Conservation (phyloP, 352 stramenopile genomes). For the Globisporangium canariense region DNA sequence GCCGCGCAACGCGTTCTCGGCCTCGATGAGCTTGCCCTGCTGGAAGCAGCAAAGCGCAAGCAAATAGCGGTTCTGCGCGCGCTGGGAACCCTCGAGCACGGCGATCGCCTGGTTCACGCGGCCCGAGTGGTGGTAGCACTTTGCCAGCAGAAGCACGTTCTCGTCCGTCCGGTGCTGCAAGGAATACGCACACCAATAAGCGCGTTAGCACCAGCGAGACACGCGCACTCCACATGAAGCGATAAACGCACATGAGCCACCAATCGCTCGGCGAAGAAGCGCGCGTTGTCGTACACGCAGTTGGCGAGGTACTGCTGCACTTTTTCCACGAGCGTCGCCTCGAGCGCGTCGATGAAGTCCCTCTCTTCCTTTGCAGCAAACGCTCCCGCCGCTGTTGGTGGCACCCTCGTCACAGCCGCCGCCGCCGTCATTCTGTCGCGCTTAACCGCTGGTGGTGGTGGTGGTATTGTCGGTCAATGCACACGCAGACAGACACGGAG, state of each 20-base stretch:
- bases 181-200: slow-evolving; percentile 6
- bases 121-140: slow-evolving; percentile 63
- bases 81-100: slow-evolving; percentile 42
- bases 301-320: slow-evolving; percentile 50
- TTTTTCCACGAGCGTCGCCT: slow-evolving; percentile 41
- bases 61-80: slow-evolving; percentile 59
- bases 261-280: slow-evolving; percentile 80
- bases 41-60: slow-evolving; percentile 75
- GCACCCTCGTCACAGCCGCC: slow-evolving; percentile 13
- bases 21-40: slow-evolving; percentile 68
- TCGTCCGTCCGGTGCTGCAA: slow-evolving; percentile 48
- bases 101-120: slow-evolving; percentile 46
- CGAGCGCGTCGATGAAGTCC: slow-evolving; percentile 28
- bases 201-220: background rate
- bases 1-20: slow-evolving; percentile 89
- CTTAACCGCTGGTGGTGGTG: background rate
- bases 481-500: background rate
- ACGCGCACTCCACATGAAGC: background rate
- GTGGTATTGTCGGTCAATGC: background rate
- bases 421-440: background rate
- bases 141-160: slow-evolving; percentile 56
- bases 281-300: slow-evolving; percentile 64
- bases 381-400: background rate
- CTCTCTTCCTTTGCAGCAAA: background rate
- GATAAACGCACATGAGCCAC: slow-evolving; percentile 57